phyloP scores from a whole-genome alignment of 73 alveolate genomes.

The Durusdinium trenchii region DNA sequence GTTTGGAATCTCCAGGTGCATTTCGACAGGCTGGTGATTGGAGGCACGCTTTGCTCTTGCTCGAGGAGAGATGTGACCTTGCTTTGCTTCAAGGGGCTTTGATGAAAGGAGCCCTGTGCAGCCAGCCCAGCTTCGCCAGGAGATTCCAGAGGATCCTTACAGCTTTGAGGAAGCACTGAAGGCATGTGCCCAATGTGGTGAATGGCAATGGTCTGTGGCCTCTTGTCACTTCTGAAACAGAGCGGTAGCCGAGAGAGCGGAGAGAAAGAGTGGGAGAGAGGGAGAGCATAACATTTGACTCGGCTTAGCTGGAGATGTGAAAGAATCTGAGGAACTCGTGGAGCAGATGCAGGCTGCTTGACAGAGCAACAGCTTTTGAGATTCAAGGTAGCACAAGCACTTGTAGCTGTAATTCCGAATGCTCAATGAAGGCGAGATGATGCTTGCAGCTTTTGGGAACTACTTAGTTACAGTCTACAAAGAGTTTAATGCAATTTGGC shows the following conservation, averaged over 20 bases:
- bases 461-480: too few species aligned
- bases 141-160: conserved; percentile 44
- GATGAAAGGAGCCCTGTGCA: too few species aligned
- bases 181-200: conserved; percentile 25
- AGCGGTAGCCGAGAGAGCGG: too few species aligned
- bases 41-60: conserved; percentile 32
- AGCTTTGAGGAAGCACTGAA: conserved; percentile 48
- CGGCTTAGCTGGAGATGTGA: background rate
- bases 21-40: conserved; percentile 58
- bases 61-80: conserved; percentile 27
- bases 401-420: too few species aligned
- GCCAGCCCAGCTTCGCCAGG: background rate
- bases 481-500: too few species aligned
- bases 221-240: background rate
- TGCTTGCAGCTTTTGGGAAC: too few species aligned
- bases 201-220: conserved; percentile 46
- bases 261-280: too few species aligned
- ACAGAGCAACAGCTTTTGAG: too few species aligned
- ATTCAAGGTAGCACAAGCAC: too few species aligned
- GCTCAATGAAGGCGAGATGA: too few species aligned
- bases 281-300: background rate
- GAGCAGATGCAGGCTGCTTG: conserved; percentile 58
- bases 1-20: conserved; percentile 47
- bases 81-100: background rate
- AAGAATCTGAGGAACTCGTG: conserved; percentile 8